Evolutionary conservation across 2,329 filamentous ascomycete genomes (phyloP).

Genomic region (Xylariaceae sp.): DNA sequence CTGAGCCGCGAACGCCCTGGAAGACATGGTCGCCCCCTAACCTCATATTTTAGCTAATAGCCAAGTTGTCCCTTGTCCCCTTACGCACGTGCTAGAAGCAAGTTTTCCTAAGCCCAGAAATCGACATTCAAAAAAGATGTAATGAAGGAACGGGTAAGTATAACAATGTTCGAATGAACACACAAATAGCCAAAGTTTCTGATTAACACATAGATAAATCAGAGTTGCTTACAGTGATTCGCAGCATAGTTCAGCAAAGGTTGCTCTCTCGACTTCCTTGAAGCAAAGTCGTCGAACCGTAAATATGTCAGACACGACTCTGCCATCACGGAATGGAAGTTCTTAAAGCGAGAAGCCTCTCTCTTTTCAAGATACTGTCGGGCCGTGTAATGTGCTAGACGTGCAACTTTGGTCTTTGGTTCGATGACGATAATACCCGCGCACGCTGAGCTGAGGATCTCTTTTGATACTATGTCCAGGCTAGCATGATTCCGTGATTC

Average conservation of each 20-base stretch:
- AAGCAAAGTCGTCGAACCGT: background rate
- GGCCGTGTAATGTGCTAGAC: slow-evolving; percentile 10
- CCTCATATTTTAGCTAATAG: too few species aligned
- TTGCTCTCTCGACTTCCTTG: background rate
- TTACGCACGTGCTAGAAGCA: too few species aligned
- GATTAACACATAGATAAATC: too few species aligned
- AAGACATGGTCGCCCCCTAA: background rate
- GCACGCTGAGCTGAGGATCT: slow-evolving; percentile 2
- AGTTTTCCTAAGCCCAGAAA: too few species aligned
- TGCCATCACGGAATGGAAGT: slow-evolving; percentile 5
- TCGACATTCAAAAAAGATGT: too few species aligned
- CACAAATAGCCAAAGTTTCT: too few species aligned
- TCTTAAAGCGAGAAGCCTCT: background rate
- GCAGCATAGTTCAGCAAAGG: slow-evolving; percentile 7
- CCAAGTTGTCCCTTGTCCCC: too few species aligned
- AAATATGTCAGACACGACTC: slow-evolving; percentile 5
- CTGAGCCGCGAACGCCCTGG: background rate
- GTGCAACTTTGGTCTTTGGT: slow-evolving; percentile 4
- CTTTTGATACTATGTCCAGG: slow-evolving; percentile 1
- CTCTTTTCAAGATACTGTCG: slow-evolving; percentile 3
- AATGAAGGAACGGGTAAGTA: too few species aligned
- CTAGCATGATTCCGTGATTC: background rate
- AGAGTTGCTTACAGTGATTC: slow-evolving; percentile 3
- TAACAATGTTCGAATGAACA: too few species aligned
- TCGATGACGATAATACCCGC: slow-evolving; percentile 9